Evolutionary conservation across 2,329 filamentous ascomycete species (phyloP), one percentile per base, ranked within the genome.

Genomic region (Pseudodiploospora longispora): DNA sequence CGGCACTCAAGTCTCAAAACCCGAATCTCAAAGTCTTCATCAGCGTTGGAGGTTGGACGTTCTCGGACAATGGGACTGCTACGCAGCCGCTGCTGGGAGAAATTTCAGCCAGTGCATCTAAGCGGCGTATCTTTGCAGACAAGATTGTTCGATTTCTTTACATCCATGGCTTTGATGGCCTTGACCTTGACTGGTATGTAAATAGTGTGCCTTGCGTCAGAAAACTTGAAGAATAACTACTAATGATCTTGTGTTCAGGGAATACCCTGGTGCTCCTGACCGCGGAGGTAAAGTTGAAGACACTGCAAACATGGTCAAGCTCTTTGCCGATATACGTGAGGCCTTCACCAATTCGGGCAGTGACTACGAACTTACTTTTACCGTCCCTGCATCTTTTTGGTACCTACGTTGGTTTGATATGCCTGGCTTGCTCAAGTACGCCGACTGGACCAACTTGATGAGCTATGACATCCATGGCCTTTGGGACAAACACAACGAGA

Each of bases 71-170:
- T 29, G 3, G 35, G 9, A 36, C 27, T 4, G 5, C 34, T 4
- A 7, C 35, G 3, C 35, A 36, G 29, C 27, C 10, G 6, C 19
- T 7, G 4, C 6, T 12, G 3, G 4, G 34, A 12, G 6, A 10
- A 19, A 52, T 69, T 50, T 51, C 50, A 8, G 41, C 46, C 2
- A 51, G 47, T 2, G 27, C 47, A 1, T 47, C 40, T 4, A 57
- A 52, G 37, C 54, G 63, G 6, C 53, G 56, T 1, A 46, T 49
- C 2, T 71, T 72, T 50, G 65, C 72, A 44, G 29, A 42, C 2
- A 67, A 60, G 0, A 41, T 68, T 0, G 45, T 59, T 5, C 40
- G 19, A 2, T 57, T 60, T 27, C 52, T 63, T 48, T 27, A 19
- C 0, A 43, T 38, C 2, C 53, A 59, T 34, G 53, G 38, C 4